Evolutionary conservation across 129 eudicot genomes (phyloP).

Genomic region (Heracleum sosnowskyi): DNA sequence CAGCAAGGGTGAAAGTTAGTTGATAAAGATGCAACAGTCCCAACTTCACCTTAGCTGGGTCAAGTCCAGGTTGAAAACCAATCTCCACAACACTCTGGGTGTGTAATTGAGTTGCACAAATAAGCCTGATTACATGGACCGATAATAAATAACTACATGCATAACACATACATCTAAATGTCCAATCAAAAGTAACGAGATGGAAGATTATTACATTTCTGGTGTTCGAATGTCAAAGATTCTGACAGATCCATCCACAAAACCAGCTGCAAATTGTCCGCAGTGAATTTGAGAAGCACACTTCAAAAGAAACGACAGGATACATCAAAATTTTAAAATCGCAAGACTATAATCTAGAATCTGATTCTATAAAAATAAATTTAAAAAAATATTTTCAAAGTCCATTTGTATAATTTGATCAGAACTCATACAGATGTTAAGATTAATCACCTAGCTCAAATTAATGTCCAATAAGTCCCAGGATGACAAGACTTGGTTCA

Average conservation of each 20-base stretch:
- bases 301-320: constrained; percentile 23
- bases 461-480: no score
- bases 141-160: neutral
- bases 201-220: constrained; percentile 44
- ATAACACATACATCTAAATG: neutral
- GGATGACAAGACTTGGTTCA: no score
- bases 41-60: constrained; percentile 62
- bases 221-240: constrained; percentile 85
- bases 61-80: constrained; percentile 96
- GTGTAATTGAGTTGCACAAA: constrained; percentile 62
- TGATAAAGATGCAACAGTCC: neutral
- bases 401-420: no score
- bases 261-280: constrained; percentile 91
- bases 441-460: no score
- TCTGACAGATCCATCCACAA: constrained; percentile 79
- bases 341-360: no score
- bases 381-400: no score
- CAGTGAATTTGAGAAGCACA: constrained; percentile 89
- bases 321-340: neutral
- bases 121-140: constrained; percentile 45
- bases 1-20: neutral
- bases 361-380: no score
- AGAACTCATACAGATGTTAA: no score
- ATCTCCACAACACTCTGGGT: constrained; percentile 67
- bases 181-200: neutral